Percentiles rank a stretch among this genome's conserved stretches.
phyloP scores from a whole-genome alignment of 2,329 filamentous ascomycete genomes.

The Scytalidium sp. region DNA sequence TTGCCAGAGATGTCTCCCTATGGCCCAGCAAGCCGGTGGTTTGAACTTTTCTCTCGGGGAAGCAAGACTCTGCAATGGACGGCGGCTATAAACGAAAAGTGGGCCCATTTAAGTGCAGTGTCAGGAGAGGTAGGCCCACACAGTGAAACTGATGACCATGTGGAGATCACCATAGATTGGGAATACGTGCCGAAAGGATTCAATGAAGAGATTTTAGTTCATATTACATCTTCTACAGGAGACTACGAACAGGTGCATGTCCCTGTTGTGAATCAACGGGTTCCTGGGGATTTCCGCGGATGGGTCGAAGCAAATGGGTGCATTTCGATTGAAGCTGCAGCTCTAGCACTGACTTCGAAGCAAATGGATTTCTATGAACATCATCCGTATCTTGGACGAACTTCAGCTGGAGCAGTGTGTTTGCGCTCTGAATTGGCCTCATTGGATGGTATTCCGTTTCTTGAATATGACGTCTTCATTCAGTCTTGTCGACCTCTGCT shows the following conservation, averaged over 20 bases:
- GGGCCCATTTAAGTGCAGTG: conserved; percentile 37
- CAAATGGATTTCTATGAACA: not conserved
- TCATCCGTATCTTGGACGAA: conserved; percentile 37
- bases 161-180: conserved; percentile 47
- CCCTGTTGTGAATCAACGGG: conserved; percentile 45
- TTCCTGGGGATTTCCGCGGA: conserved; percentile 50
- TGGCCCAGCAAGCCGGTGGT: conserved; percentile 49
- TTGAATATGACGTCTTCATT: not conserved
- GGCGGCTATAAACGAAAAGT: conserved; percentile 34
- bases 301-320: conserved; percentile 58
- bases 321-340: conserved; percentile 51
- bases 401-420: conserved; percentile 53
- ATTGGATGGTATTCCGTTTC: conserved; percentile 26
- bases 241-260: conserved; percentile 46
- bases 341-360: conserved; percentile 19
- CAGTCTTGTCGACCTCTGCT: not conserved
- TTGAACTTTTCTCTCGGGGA: conserved; percentile 60
- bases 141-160: conserved; percentile 43
- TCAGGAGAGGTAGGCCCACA: conserved; percentile 44
- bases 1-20: conserved; percentile 49
- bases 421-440: conserved; percentile 44
- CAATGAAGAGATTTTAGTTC: conserved; percentile 26
- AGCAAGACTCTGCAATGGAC: conserved; percentile 46
- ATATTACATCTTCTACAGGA: conserved; percentile 33
- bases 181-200: conserved; percentile 31